A percentile compares a stretch with the other conserved stretches of the same genome.
These are phyloP conservation scores for Aphanomyces euteiches DNA, from an alignment of 352 stramenopile species.

Conservation along the genomic window DNA sequence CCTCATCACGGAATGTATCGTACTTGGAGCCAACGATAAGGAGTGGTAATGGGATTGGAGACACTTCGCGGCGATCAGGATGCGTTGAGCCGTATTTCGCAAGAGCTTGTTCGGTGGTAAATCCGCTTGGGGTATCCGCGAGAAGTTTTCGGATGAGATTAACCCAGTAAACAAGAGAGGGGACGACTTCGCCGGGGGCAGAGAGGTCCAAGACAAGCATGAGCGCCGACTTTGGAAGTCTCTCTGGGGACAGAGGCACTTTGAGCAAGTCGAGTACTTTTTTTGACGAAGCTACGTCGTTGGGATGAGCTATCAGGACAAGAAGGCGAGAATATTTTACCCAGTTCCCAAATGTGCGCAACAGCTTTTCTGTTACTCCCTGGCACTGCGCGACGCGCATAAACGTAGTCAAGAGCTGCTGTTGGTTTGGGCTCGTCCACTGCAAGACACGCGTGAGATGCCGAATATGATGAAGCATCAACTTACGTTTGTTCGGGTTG, in stretches of 20 bases:
- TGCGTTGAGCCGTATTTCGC: constrained; percentile 55
- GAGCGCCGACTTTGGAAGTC: constrained; percentile 67
- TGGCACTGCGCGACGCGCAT: constrained; percentile 54
- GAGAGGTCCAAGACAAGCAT: constrained; percentile 85
- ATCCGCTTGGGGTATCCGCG: constrained; percentile 36
- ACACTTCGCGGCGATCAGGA: constrained; percentile 69
- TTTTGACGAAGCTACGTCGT: constrained; percentile 48
- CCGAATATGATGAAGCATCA: neutral
- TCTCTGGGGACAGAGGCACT: constrained; percentile 71
- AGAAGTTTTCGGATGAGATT: constrained; percentile 49
- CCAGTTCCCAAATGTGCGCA: constrained; percentile 91
- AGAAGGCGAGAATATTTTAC: neutral
- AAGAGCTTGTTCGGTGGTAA: neutral
- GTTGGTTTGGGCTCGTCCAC: constrained; percentile 87
- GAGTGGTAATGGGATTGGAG: constrained; percentile 66
- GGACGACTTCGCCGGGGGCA: constrained; percentile 67
- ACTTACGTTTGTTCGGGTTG: constrained; percentile 52
- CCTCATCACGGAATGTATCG: constrained; percentile 83
- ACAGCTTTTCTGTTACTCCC: constrained; percentile 55
- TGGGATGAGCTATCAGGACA: neutral
- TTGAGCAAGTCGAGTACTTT: constrained; percentile 80
- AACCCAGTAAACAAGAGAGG: constrained; percentile 77
- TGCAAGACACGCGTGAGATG: constrained; percentile 29
- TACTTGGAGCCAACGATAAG: constrained; percentile 88
- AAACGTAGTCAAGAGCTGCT: constrained; percentile 89